Conservation (phyloP, 805 yeast species). For the Ascoidea rubescens region DNA sequence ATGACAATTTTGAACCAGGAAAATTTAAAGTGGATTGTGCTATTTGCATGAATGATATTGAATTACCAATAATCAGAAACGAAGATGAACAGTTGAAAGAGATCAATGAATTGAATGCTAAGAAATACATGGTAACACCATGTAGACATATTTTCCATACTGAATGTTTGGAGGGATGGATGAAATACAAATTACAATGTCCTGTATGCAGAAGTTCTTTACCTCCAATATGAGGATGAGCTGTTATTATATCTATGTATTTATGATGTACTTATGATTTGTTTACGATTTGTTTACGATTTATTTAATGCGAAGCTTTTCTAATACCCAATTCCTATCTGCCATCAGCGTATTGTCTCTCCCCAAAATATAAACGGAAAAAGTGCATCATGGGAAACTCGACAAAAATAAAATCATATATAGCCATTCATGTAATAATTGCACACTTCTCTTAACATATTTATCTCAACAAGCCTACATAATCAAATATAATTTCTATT, state of each 20-base stretch:
- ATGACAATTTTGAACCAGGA: slow-evolving; percentile 16
- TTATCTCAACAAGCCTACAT: too few species aligned
- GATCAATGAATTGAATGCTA: slow-evolving; percentile 6
- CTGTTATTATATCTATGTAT: slow-evolving; percentile 1
- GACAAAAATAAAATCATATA: too few species aligned
- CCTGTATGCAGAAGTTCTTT: slow-evolving; percentile 81
- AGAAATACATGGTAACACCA: slow-evolving; percentile 73
- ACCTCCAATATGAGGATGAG: slow-evolving; percentile 50
- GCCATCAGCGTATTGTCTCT: too few species aligned
- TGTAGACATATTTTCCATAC: slow-evolving; percentile 85
- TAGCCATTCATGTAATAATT: too few species aligned
- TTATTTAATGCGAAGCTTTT: too few species aligned
- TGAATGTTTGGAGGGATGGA: slow-evolving; percentile 84
- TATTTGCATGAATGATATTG: slow-evolving; percentile 77
- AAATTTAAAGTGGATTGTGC: slow-evolving; percentile 61
- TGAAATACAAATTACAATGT: slow-evolving; percentile 84
- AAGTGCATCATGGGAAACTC: too few species aligned
- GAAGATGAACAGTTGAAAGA: slow-evolving; percentile 7
- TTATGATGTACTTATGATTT: too few species aligned
- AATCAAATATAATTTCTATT: too few species aligned
- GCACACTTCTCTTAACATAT: too few species aligned
- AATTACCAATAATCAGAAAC: slow-evolving; percentile 29
- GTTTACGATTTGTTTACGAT: too few species aligned
- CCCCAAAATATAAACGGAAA: too few species aligned
- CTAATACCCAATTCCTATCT: too few species aligned